Evolutionary conservation across 805 yeast genomes (phyloP), one percentile per base, ranked within the genome.

Genomic region (Candida coleopterorum): DNA sequence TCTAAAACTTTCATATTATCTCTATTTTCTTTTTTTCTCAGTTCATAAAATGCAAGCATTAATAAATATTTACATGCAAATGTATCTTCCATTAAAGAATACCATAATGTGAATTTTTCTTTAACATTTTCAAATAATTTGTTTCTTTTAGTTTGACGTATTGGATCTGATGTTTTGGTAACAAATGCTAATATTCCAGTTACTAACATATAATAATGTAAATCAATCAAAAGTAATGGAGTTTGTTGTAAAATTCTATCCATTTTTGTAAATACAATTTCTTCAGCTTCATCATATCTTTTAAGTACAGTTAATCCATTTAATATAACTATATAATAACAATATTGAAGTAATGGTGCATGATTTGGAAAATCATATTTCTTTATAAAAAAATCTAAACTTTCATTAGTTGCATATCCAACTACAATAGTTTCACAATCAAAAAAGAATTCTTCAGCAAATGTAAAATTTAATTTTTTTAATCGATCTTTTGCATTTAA

Each of bases 1-100:
- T 74, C 78, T 7, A 74, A 46, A 3, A 64, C 54, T 16, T 57
- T 64, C 15, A 74, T 45, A 14, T 61, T 60, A 4, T 65, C 47
- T 1, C 23, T 17, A 0, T 23, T 25, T 3, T 40, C 41, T 4
- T 47, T 45, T 2, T 49, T 46, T 7, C 52, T 39, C n/a, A n/a
- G n/a, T 18, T 37, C 46, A 11, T 43, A 29, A 18, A 52, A 44
- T 2, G 74, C 74, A 25, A 55, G 48, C 12, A 71, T 42, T 6
- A 62, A 39, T 26, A 58, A 36, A 34, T 50, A 50, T 45, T 68
- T 70, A n/a, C 69, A 45, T 6, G 54, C 53, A 45, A 72, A 72
- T 20, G 56, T 53, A 3, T 50, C 40, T 2, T 72, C 73, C 33
- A 65, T 56, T 2, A 53, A 43, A 2, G 44, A 49, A 4, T 64